These are phyloP conservation scores for Kwoniella europaea DNA, from an alignment of 768 basidiomycete species.

Conservation along the genomic window DNA sequence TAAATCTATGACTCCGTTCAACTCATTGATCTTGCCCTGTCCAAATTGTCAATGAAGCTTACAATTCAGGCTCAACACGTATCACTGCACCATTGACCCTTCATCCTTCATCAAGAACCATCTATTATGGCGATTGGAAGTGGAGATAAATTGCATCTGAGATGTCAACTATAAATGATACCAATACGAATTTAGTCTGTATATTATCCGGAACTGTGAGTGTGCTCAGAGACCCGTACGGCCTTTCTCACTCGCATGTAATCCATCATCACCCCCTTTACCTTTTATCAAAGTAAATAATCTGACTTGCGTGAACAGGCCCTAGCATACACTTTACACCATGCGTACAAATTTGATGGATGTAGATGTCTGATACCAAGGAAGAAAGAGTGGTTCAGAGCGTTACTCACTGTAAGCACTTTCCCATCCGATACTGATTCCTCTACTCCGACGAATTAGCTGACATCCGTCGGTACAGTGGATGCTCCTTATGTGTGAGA, in stretches of 20 bases:
- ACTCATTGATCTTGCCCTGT: background rate
- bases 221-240: background rate
- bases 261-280: no score
- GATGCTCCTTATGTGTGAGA: slow-evolving; percentile 35
- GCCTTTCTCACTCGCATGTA: no score
- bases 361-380: slow-evolving; percentile 42
- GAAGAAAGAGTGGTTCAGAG: slow-evolving; percentile 44
- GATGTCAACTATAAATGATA: slow-evolving; percentile 37
- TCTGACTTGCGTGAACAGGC: slow-evolving; percentile 7
- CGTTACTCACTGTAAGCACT: slow-evolving; percentile 38
- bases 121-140: background rate
- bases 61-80: no score
- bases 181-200: slow-evolving; percentile 25
- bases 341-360: slow-evolving; percentile 43
- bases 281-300: no score
- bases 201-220: slow-evolving; percentile 29
- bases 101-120: background rate
- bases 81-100: no score
- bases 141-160: background rate
- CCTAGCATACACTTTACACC: slow-evolving; percentile 27
- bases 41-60: no score
- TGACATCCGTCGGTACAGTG: slow-evolving; percentile 19
- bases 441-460: background rate
- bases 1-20: background rate
- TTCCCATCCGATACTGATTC: background rate